These are phyloP conservation scores for Rhizophlyctis rosea DNA, from an alignment of 192 early-diverging fungal genomes.

Conservation along the genomic window DNA sequence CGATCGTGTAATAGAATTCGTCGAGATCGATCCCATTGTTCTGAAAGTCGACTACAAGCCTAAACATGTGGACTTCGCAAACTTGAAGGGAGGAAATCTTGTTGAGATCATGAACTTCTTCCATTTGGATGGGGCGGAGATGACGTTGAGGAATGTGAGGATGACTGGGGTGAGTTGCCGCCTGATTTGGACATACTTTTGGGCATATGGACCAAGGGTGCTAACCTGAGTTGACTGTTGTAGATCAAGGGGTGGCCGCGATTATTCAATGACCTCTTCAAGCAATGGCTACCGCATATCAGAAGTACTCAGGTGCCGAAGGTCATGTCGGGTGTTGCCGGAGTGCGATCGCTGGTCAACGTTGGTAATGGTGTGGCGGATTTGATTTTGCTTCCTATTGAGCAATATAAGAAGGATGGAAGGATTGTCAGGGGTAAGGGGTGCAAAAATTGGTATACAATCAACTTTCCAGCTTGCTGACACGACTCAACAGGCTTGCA, in stretches of 20 bases:
- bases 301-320: conserved; percentile 85
- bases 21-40: conserved; percentile 68
- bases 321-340: conserved; percentile 85
- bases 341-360: conserved; percentile 86
- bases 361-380: conserved; percentile 88
- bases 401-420: conserved; percentile 92
- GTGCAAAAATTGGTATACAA: neutral
- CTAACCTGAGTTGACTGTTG: too few species aligned
- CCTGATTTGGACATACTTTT: too few species aligned
- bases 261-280: conserved; percentile 62
- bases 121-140: conserved; percentile 86
- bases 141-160: conserved; percentile 74
- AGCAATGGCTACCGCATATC: conserved; percentile 90
- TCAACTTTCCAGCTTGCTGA: too few species aligned
- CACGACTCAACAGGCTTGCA: conserved; percentile 60
- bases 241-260: conserved; percentile 59
- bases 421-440: conserved; percentile 71
- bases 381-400: conserved; percentile 84
- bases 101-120: conserved; percentile 89
- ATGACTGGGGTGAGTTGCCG: conserved; percentile 63
- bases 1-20: conserved; percentile 49
- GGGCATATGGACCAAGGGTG: too few species aligned
- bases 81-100: conserved; percentile 69
- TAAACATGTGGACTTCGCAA: conserved; percentile 78
- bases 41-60: conserved; percentile 97